These are phyloP conservation scores for Epicoccum sorghinum DNA, from an alignment of 2,329 filamentous ascomycete species.

Conservation along the genomic window DNA sequence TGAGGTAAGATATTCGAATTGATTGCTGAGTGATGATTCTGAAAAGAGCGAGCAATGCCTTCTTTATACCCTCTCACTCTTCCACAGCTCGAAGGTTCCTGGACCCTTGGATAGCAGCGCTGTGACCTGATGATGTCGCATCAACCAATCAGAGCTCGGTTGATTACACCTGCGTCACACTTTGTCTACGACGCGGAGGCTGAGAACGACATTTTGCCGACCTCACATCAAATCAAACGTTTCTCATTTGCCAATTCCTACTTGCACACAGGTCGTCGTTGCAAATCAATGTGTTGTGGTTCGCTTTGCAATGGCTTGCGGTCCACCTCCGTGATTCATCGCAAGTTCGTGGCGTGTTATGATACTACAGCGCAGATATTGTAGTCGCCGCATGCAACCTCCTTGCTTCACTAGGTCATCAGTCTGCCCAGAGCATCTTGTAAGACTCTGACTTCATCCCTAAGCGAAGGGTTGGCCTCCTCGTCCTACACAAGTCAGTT, in stretches of 20 bases:
- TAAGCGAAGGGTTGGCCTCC: slow-evolving; percentile 31
- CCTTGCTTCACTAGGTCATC: slow-evolving; percentile 20
- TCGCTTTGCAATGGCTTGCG: slow-evolving; percentile 1
- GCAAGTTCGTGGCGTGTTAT: slow-evolving; percentile 11
- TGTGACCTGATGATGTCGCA: slow-evolving; percentile 27
- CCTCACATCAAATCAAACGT: slow-evolving; percentile 24
- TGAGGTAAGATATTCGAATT: slow-evolving; percentile 7
- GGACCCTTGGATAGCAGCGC: slow-evolving; percentile 23
- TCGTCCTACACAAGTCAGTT: slow-evolving; percentile 28
- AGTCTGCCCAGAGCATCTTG: slow-evolving; percentile 31
- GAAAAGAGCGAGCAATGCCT: slow-evolving; percentile 9
- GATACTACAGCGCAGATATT: background rate
- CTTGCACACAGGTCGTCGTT: background rate
- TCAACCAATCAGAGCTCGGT: slow-evolving; percentile 36
- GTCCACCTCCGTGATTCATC: slow-evolving; percentile 5
- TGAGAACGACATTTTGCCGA: slow-evolving; percentile 31
- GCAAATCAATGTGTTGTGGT: slow-evolving; percentile 14
- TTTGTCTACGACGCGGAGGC: slow-evolving; percentile 16
- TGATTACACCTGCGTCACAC: slow-evolving; percentile 36
- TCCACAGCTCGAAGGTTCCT: slow-evolving; percentile 19
- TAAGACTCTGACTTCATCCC: slow-evolving; percentile 27
- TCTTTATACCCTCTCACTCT: slow-evolving; percentile 31
- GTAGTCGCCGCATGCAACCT: background rate
- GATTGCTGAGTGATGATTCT: slow-evolving; percentile 9
- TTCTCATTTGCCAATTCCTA: slow-evolving; percentile 29